Base-by-base conservation (phyloP, 441 rosid species). In the Euphorbia corollata region DNA sequence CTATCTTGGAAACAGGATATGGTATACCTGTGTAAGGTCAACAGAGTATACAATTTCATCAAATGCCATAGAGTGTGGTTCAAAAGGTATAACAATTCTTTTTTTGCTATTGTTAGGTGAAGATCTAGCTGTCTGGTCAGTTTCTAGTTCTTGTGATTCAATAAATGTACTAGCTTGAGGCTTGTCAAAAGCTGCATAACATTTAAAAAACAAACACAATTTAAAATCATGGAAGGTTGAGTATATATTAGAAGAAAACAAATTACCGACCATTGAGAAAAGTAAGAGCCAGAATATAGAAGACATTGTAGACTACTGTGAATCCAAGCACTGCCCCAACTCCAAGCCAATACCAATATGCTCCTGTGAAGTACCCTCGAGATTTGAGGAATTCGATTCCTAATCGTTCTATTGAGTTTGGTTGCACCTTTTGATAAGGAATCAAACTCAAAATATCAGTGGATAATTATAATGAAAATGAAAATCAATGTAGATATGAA, bases 21-120 rank as follows among this genome's bases (percentile, higher is more conserved):
- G 19, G 3, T 45, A 24, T 79, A 87, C 93, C 94, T 79, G 73
- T 43, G 96, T 96, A 91, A 90, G 82, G 77, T 87, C 89, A 38
- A 87, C 77, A 19, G 84, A 78, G 78, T 90, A 90, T 75, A 62
- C 38, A 71, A 88, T 74, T 15, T 82, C 76, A 74, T 83, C 82
- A 12, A 90, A 89, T 27, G 89, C 79, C 4, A 92, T 73, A 5
- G 84, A 87, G 73, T 78, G 88, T 22, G 86, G 94, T 72, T 83
- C 83, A 67, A 89, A 93, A 43, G 99, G 97, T 76, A 93, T 90
- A 77, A 89, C 84, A 89, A 87, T 84, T 74, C 96, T 95, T 71
- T 57, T 85, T 68, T 73, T 84, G 64, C 70, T 84, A 63, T 68
- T 74, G n/a, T 64, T 67, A 12, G 24, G 16, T 4, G 20, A 47